Conservation (phyloP, 1,284 basidiomycete genomes). For the Cerrena zonata region DNA sequence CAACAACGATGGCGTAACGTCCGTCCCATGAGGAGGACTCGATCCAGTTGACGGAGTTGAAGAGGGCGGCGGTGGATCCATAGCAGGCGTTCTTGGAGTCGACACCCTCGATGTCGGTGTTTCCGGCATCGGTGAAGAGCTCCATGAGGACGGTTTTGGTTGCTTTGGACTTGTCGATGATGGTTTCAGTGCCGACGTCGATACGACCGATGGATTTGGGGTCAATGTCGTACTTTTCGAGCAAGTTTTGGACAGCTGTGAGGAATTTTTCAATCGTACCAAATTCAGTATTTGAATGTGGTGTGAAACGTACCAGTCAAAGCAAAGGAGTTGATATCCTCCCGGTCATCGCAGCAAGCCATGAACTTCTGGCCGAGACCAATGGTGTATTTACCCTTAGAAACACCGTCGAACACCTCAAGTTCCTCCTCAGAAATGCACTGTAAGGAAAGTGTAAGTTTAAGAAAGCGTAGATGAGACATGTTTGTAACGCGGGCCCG, state of each 20-base stretch:
- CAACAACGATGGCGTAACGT: conserved; percentile 94
- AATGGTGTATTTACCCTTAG: conserved; percentile 98
- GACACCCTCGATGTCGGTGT: conserved; percentile 97
- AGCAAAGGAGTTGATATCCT: conserved; percentile 98
- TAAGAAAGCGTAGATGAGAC: too few species aligned
- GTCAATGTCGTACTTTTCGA: conserved; percentile 94
- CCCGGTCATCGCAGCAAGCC: conserved; percentile 94
- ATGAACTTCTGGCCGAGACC: conserved; percentile 97
- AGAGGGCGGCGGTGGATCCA: conserved; percentile 94
- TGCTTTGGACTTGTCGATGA: conserved; percentile 99
- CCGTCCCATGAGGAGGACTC: conserved; percentile 98
- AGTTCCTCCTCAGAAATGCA: conserved; percentile 94
- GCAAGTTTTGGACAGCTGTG: conserved; percentile 75
- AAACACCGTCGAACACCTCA: conserved; percentile 92
- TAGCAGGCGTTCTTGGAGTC: conserved; percentile 99
- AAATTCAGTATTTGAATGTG: conserved; percentile 7
- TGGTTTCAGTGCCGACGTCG: conserved; percentile 97
- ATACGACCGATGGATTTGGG: conserved; percentile 94
- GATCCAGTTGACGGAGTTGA: conserved; percentile 97
- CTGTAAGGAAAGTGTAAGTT: conserved; percentile 38
- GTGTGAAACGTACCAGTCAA: conserved; percentile 70
- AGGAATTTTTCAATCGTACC: background rate
- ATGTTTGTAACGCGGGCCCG: too few species aligned
- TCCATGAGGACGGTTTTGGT: conserved; percentile 99
- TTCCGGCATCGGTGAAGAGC: conserved; percentile 86